Base-by-base conservation (phyloP, 2,329 filamentous ascomycete genomes). In the Colletotrichum kahawae region DNA sequence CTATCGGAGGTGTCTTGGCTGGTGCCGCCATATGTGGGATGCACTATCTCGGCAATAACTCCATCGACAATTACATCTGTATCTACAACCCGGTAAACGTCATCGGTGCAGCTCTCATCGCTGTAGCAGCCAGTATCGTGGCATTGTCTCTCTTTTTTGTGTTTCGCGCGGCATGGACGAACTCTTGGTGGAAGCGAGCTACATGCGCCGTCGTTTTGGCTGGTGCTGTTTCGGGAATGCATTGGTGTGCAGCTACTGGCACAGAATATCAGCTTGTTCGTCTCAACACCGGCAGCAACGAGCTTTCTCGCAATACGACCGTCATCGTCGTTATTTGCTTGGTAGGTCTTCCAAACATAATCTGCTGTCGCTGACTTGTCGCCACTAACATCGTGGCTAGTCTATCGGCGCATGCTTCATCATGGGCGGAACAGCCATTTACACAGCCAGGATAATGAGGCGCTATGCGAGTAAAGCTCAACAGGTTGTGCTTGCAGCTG, bases 41-140 rank as follows among this genome's bases (percentile, higher is more conserved):
- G 95, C 94, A 97, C 82, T 97, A 97, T 80, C 87, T 96, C 21
- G 95, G 95, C n/a, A 95, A 97, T 81, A 90, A 93, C 36, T 95
- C 95, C 38, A 95, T 96, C 76, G 88, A 89, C 33, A 96, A 97
- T 82, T 98, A 97, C 80, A 84, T 82, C 5, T 93, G 94, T 78
- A 84, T 87, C 13, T 95, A 96, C 78, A 83, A 84, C 5, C 80
- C 85, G 16, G 85, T 84, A 27, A 91, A 92, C 80, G 89, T 97
- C 18, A 85, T 93, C 4, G 94, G 93, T 4, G 91, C 95, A 7
- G 91, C 91, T 24, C 82, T 93, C 60, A 95, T 97, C 77, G 93
- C 95, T 6, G 89, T 95, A 5, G 88, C 91, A 10, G 93, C 94
- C 8, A 95, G 93, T 77, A 92, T 92, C 16, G 84, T 91, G 7